A percentile compares a stretch with the other conserved stretches of the same genome.
phyloP scores from a whole-genome alignment of 352 stramenopile species.

The Pythium phragmiticola region DNA sequence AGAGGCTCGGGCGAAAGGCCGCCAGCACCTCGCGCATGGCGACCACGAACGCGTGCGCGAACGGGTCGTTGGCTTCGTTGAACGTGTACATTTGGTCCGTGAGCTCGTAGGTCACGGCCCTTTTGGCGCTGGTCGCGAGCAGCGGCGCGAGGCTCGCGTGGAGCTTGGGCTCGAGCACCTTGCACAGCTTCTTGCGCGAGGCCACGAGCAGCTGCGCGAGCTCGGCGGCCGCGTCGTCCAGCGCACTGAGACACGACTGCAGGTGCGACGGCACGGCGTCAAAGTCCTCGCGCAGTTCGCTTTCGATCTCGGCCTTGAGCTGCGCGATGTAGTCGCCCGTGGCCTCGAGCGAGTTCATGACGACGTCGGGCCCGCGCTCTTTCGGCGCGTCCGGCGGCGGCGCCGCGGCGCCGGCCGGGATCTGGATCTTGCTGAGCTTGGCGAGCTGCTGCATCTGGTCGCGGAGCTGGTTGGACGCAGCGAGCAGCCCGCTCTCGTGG shows the following conservation, averaged over 20 bases:
- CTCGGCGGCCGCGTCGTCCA: constrained; percentile 74
- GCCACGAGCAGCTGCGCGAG: constrained; percentile 66
- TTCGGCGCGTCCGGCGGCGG: constrained; percentile 41
- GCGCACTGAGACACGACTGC: constrained; percentile 59
- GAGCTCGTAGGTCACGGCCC: constrained; percentile 72
- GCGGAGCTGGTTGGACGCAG: constrained; percentile 66
- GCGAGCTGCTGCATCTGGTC: constrained; percentile 86
- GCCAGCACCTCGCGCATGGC: constrained; percentile 53
- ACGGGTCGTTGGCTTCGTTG: constrained; percentile 88
- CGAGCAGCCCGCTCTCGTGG: constrained; percentile 47
- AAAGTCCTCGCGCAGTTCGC: constrained; percentile 69
- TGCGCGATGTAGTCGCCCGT: constrained; percentile 79
- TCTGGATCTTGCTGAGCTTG: constrained; percentile 79
- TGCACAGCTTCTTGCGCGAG: constrained; percentile 71
- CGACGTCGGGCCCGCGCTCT: constrained; percentile 65
- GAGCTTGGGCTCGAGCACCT: constrained; percentile 79
- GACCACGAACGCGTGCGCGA: constrained; percentile 71
- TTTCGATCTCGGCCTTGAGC: constrained; percentile 74
- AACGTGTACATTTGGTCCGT: constrained; percentile 85
- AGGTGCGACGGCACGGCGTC: constrained; percentile 73
- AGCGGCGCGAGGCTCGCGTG: constrained; percentile 45
- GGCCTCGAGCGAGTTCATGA: constrained; percentile 82
- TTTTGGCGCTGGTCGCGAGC: constrained; percentile 44
- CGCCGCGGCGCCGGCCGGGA: constrained; percentile 20
- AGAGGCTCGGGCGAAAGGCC: constrained; percentile 54